Base-by-base conservation (phyloP, 2,329 filamentous ascomycete species). In the Sporothrix phasma region DNA sequence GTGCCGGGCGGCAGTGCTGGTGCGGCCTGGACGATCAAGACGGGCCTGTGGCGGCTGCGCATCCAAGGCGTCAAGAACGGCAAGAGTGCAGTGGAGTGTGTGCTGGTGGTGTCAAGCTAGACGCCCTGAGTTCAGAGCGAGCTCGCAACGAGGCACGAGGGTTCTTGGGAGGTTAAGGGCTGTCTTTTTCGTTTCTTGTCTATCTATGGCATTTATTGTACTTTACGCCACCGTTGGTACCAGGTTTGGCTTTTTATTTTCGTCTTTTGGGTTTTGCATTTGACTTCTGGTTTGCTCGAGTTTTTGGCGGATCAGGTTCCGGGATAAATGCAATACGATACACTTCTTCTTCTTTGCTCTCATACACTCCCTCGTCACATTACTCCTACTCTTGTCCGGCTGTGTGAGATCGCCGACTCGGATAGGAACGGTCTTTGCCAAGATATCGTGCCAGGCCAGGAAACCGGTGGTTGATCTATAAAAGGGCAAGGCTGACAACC, bases 61-160 rank as follows among this genome's bases (percentile, higher is more conserved):
- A 84, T 95, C 31, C 86, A 88, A 71, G 74, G 74, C 15, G 72
- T 75, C 2, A 75, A 70, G 64, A 78, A 75, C 59, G 80, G 80
- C 58, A 84, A 80, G 70, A 78, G 77, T 43, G 78, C 78, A 2
- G 79, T 87, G 64, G 88, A 93, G 75, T 88, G 90, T 65, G 80
- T 90, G 24, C 80, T 96, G 59, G 80, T 88, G 17, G 86, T 0
- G 88, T 92, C 39, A 91, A 89, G 74, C 72, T 96, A 29, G 88
- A 95, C 69, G 88, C 87, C 0, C 82, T 86, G 69, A 87, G 81
- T 62, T 81, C 80, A 7, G 85, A 93, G 74, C 78, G 80, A 66
- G 80, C 80, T 11, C 81, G 89, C 67, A 96, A 95, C 76, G 76
- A 75, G 59, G 74, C 78, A 60, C 81, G 88, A 67, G 76, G 75